Conservation (phyloP, 768 basidiomycete species). For the Tricholoma furcatifolium region DNA sequence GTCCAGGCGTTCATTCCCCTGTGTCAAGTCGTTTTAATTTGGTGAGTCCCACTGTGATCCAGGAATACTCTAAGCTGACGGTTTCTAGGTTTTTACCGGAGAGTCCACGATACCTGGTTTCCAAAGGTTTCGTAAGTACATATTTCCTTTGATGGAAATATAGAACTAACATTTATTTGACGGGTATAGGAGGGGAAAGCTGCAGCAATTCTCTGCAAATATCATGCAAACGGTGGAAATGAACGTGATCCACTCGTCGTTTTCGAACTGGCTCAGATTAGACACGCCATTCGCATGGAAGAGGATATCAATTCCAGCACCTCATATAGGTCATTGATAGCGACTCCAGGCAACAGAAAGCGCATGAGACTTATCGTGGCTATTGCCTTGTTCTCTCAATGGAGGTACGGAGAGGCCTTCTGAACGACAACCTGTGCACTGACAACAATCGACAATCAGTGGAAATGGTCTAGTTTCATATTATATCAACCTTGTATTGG, state of each 20-base stretch:
- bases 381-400: slow-evolving; percentile 71
- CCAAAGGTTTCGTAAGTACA: slow-evolving; percentile 50
- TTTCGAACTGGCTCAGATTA: slow-evolving; percentile 64
- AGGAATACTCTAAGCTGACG: neutral
- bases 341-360: slow-evolving; percentile 65
- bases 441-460: slow-evolving; percentile 27
- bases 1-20: slow-evolving; percentile 60
- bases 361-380: slow-evolving; percentile 68
- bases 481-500: slow-evolving; percentile 69
- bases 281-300: slow-evolving; percentile 65
- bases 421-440: slow-evolving; percentile 1
- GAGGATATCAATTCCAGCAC: slow-evolving; percentile 48
- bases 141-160: neutral
- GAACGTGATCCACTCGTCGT: slow-evolving; percentile 59
- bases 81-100: slow-evolving; percentile 61
- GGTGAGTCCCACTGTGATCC: slow-evolving; percentile 30
- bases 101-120: slow-evolving; percentile 65
- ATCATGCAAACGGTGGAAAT: slow-evolving; percentile 64
- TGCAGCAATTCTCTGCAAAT: slow-evolving; percentile 59
- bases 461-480: slow-evolving; percentile 73
- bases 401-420: slow-evolving; percentile 45
- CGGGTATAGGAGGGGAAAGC: slow-evolving; percentile 50
- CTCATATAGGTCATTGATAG: slow-evolving; percentile 52
- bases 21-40: slow-evolving; percentile 52
- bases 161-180: neutral